These are phyloP conservation scores for Pavlovales sp. DNA, from an alignment of 208 protist species.

Conservation along the genomic window DNA sequence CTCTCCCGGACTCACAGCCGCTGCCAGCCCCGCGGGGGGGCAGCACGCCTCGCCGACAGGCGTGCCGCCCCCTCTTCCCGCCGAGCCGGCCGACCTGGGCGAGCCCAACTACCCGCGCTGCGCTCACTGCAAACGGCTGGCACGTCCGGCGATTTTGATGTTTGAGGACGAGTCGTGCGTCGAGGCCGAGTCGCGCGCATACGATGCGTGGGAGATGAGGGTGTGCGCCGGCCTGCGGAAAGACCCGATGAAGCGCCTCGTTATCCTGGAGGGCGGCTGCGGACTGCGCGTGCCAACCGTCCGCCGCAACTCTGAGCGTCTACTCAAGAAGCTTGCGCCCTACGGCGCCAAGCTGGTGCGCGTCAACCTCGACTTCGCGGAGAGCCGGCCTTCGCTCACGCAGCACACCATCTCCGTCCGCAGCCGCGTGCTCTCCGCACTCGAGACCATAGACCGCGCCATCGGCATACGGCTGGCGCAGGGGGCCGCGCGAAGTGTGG, in stretches of 20 bases:
- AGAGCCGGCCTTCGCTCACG: neutral
- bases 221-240: neutral
- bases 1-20: no score
- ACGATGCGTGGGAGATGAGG: neutral
- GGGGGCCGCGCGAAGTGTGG: no score
- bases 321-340: neutral
- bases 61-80: no score
- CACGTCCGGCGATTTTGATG: conserved; percentile 27
- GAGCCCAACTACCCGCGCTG: conserved; percentile 1
- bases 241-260: neutral
- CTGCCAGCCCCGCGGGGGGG: no score
- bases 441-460: neutral
- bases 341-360: conserved; percentile 1
- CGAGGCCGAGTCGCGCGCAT: neutral
- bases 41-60: no score
- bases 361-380: conserved; percentile 1
- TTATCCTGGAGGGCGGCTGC: conserved; percentile 28
- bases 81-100: neutral
- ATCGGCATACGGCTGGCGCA: neutral
- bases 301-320: neutral
- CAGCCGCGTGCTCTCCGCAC: neutral
- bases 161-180: conserved; percentile 14
- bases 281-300: conserved; percentile 37
- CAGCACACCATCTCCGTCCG: neutral
- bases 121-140: neutral